Evolutionary conservation across 768 basidiomycete species (phyloP), one percentile per base, ranked within the genome.

Genomic region (Collybiopsis luxurians): DNA sequence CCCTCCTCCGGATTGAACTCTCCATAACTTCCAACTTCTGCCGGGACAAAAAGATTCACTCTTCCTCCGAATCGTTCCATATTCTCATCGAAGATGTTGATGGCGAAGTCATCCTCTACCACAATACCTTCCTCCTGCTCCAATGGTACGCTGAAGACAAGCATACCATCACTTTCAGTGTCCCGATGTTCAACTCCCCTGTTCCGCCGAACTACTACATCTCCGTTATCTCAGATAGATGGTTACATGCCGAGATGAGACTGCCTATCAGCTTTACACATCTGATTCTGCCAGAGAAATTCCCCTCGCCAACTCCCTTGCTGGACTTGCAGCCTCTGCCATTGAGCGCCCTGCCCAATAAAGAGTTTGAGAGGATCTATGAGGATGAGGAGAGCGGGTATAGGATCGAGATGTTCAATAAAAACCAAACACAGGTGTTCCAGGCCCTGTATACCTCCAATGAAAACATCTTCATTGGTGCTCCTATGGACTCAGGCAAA

Each of bases 351-450:
- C 77, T 99, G 3, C 94, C 96, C 71, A 97, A 97, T 80, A 85
- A 88, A 65, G 92, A 95, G 59, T 98, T 87, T 62, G 93, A 98
- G 69, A 78, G 79, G 1, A 82, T 98, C 42, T 99, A 98, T 69
- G 15, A 15, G 3, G 39, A 26, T 9, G 82, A 85, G 1, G 19
- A 24, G 5, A 82, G 80, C 17, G 84, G 84, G 0, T 13, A 34
- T 34, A 34, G 13, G 13, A 86, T 98, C 61, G 79, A 85, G 59
- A 86, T 84, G 0, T 98, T 98, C 80, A 98, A 98, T 82, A 99
- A 98, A 73, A 98, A 98, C 59, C 97, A 98, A 69, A 98, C 94
- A 0, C 97, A 98, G 71, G 95, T 97, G 44, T 98, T 99, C 87
- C 95, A 98, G 64, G 95, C 96, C 0, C 79, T 99, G 0, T 99